A percentile compares a stretch with the other conserved stretches of the same genome.
phyloP scores from a whole-genome alignment of 2,329 filamentous ascomycete genomes.

The Colletotrichum kahawae region DNA sequence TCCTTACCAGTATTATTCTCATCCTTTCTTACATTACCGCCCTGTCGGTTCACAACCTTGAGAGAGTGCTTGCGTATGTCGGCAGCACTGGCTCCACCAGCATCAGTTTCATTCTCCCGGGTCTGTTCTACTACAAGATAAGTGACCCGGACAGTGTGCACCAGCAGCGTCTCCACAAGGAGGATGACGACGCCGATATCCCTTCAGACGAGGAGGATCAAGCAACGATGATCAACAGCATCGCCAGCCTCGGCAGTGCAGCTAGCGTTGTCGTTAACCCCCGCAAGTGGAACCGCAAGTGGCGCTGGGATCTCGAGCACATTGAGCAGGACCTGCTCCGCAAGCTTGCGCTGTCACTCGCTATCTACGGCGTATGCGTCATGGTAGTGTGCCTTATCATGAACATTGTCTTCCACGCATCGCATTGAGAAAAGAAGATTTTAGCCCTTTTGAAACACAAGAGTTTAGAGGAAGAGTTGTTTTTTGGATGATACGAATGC shows the following conservation, averaged over 20 bases:
- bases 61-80: slow-evolving; percentile 92
- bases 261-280: slow-evolving; percentile 40
- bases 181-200: slow-evolving; percentile 84
- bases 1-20: slow-evolving; percentile 87
- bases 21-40: slow-evolving; percentile 85
- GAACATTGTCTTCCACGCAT: slow-evolving; percentile 79
- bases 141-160: slow-evolving; percentile 85
- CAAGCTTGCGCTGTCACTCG: slow-evolving; percentile 74
- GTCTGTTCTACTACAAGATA: slow-evolving; percentile 98
- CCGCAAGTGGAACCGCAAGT: slow-evolving; percentile 57
- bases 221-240: slow-evolving; percentile 49
- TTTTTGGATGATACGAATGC: background rate
- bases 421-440: slow-evolving; percentile 50
- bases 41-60: slow-evolving; percentile 87
- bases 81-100: slow-evolving; percentile 93
- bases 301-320: slow-evolving; percentile 66
- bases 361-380: slow-evolving; percentile 83
- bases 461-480: slow-evolving; percentile 1
- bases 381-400: slow-evolving; percentile 89
- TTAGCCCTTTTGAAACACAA: background rate
- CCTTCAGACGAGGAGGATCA: slow-evolving; percentile 48
- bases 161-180: slow-evolving; percentile 87
- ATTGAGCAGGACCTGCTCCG: slow-evolving; percentile 71
- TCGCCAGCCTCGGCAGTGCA: slow-evolving; percentile 48
- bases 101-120: slow-evolving; percentile 96